A percentile compares a stretch with the other conserved stretches of the same genome.
Conservation (phyloP, 108 stramenopile species). For the Skeletonema tropicum region DNA sequence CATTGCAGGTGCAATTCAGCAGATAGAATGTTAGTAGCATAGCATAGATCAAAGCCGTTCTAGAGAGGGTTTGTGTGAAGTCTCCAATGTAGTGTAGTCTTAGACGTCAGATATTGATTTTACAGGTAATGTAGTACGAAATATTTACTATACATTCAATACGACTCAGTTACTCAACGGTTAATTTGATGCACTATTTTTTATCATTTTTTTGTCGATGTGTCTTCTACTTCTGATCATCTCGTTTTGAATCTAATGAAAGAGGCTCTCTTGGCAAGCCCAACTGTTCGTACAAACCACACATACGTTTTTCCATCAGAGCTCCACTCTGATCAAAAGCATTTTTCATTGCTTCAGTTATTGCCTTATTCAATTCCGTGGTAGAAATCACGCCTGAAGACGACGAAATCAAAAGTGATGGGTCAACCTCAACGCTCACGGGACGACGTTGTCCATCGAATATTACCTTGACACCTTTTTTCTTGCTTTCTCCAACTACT, state of each 20-base stretch:
- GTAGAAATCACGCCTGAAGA: constrained; percentile 27
- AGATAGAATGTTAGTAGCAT: background rate
- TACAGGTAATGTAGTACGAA: too few species aligned
- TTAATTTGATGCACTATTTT: too few species aligned
- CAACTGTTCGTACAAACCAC: constrained; percentile 45
- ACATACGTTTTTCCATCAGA: constrained; percentile 45
- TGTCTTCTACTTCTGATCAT: constrained; percentile 1
- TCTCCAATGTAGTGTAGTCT: background rate
- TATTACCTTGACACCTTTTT: constrained; percentile 41
- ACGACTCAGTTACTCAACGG: too few species aligned
- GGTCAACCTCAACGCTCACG: constrained; percentile 36
- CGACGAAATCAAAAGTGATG: constrained; percentile 36
- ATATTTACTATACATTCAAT: too few species aligned
- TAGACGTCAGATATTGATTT: too few species aligned
- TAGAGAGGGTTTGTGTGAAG: background rate
- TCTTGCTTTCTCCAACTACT: constrained; percentile 40
- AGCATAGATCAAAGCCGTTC: background rate
- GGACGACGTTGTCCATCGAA: constrained; percentile 47
- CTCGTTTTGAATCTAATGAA: constrained; percentile 6
- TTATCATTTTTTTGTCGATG: background rate
- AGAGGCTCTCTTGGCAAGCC: constrained; percentile 42
- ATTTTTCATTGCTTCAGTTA: constrained; percentile 43
- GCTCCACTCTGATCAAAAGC: constrained; percentile 34
- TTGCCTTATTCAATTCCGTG: constrained; percentile 39
- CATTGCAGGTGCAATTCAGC: constrained; percentile 2